Conservation (phyloP, 2,329 filamentous ascomycete genomes). For the Botrytis tulipae region DNA sequence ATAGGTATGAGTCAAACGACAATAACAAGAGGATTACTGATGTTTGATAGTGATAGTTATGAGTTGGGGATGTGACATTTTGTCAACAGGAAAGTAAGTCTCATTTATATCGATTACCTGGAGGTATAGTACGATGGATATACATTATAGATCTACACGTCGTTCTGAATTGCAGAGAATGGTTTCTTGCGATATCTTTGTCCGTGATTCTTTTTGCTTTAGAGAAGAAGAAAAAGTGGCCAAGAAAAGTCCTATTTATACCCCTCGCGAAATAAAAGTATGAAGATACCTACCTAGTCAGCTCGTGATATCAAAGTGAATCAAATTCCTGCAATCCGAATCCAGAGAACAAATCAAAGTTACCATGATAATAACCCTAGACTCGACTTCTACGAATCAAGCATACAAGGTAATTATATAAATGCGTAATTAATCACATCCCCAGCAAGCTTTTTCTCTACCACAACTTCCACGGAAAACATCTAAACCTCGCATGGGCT, state of each 20-base stretch:
- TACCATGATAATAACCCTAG: too few relatives aligned
- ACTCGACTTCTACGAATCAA: too few relatives aligned
- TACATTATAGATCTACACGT: neutral
- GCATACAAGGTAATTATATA: too few relatives aligned
- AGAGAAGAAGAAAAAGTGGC: neutral
- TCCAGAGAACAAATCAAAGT: too few relatives aligned
- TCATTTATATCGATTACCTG: neutral
- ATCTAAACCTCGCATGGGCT: too few relatives aligned
- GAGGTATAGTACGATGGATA: neutral
- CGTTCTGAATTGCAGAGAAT: neutral
- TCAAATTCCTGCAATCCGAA: too few relatives aligned
- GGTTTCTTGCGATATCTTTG: fast-evolving
- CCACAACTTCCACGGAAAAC: too few relatives aligned
- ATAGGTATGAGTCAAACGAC: too few relatives aligned
- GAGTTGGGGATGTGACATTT: neutral
- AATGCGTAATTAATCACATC: too few relatives aligned
- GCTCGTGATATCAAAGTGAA: too few relatives aligned
- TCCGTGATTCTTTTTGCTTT: neutral
- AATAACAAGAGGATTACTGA: neutral
- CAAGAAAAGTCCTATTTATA: neutral
- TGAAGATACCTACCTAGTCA: too few relatives aligned
- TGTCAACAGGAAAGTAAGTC: neutral
- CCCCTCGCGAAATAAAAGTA: neutral
- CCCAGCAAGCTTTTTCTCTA: too few relatives aligned
- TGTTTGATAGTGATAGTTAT: neutral